Evolutionary conservation across 192 early-diverging fungal genomes (phyloP), one percentile per base, ranked within the genome.

Genomic region (Chytriomyces sp.): DNA sequence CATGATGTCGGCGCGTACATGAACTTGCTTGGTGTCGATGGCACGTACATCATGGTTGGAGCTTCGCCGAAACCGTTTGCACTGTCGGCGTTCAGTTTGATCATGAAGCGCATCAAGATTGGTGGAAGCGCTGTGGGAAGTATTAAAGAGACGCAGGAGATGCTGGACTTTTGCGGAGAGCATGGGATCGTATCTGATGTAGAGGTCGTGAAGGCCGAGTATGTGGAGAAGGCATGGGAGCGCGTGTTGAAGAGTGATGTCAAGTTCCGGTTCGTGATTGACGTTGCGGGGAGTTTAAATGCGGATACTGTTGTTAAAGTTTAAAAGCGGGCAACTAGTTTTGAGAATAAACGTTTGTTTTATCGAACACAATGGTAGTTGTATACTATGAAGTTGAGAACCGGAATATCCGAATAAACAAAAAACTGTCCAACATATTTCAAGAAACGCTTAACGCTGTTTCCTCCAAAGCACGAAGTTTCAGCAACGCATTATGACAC

Each of bases 401-500:
- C n/a, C n/a, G n/a, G n/a, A 35, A 0, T 2, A 35, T 0, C 0
- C 0, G 28, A 0, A 0, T 0, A 2, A 35, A 35, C 0, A 72
- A 72, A 43, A 48, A 48, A 10, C 62, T 20, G 11, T 35, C 20
- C 11, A 11, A 11, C 20, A 57, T 57, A 57, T 57, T 57, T 57
- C 2, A 57, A 57, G 20, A 35, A 35, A 35, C 28, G 35, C 11
- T 64, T 26, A 23, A 23, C 44, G 67, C 26, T 2, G n/a, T 73
- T 46, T 73, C 79, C 57, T 81, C 73, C 50, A 86, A 47, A 1
- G 77, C 75, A 9, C 77, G 74, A 43, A 86, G 67, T 76, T 86
- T 86, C 7, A 79, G 50, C 16, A 79, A 47, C 18, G 83, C 82
- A 60, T 86, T 86, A 50, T 86, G 82, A 50, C 84, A 76, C 7